Evolutionary conservation across 352 stramenopile species (phyloP).

Genomic region (Phytophthora litchii): DNA sequence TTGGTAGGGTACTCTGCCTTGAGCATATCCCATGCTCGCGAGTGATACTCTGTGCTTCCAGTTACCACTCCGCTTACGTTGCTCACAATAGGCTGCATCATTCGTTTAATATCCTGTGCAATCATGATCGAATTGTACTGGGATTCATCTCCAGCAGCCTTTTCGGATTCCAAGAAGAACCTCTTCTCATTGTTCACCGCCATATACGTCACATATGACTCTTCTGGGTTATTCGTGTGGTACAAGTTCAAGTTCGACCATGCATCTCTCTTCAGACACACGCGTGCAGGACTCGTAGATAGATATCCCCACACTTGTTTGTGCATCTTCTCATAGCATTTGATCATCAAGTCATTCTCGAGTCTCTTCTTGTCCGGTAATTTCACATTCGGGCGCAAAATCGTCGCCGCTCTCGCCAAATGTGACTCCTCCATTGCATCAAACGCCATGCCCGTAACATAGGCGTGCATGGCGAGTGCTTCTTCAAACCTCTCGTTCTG

Average conservation of each 20-base stretch:
- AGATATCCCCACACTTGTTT: constrained; percentile 84
- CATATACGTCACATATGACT: constrained; percentile 82
- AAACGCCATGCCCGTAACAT: constrained; percentile 80
- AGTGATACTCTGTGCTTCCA: constrained; percentile 76
- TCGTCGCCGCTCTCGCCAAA: constrained; percentile 61
- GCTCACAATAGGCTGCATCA: constrained; percentile 74
- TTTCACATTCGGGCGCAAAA: constrained; percentile 64
- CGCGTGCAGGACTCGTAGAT: constrained; percentile 54
- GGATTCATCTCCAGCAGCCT: constrained; percentile 54
- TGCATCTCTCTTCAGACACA: constrained; percentile 81
- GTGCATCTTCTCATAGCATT: constrained; percentile 87
- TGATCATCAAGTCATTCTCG: constrained; percentile 60
- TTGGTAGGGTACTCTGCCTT: constrained; percentile 86
- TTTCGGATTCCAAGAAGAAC: constrained; percentile 84
- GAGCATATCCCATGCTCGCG: constrained; percentile 81
- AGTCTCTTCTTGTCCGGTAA: constrained; percentile 78
- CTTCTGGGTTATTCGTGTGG: constrained; percentile 68
- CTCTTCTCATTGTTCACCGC: constrained; percentile 78
- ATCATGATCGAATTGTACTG: constrained; percentile 85
- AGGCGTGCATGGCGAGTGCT: constrained; percentile 82
- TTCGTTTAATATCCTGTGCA: constrained; percentile 81
- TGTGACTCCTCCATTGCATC: constrained; percentile 77
- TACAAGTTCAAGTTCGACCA: constrained; percentile 86
- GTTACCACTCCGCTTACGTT: constrained; percentile 80
- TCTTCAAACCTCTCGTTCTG: constrained; percentile 81